Conservation (phyloP, 2,329 filamentous ascomycete species). For the Cladophialophora yegresii region DNA sequence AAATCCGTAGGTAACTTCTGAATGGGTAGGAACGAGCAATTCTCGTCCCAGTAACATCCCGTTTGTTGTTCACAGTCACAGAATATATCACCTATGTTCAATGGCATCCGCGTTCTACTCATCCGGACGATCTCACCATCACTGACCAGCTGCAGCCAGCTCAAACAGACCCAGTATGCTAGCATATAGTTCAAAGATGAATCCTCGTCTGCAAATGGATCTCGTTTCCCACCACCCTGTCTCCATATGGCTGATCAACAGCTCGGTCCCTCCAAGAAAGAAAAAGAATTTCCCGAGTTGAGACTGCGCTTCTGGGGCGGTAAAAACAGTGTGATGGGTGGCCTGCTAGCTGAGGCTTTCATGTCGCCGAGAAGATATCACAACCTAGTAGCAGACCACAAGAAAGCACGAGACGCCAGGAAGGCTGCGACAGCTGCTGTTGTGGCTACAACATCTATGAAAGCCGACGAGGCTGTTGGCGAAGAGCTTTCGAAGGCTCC, state of each 20-base stretch:
- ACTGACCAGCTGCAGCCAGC: not conserved
- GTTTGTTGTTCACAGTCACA: not conserved
- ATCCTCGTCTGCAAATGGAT: not conserved
- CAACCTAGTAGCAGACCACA: not conserved
- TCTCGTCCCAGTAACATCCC: not conserved
- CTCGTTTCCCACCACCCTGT: not conserved
- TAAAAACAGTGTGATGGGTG: not conserved
- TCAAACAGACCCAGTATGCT: not conserved
- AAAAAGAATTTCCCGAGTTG: not conserved
- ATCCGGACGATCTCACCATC: not conserved
- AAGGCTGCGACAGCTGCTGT: not conserved
- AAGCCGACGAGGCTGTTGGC: not conserved
- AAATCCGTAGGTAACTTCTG: not conserved
- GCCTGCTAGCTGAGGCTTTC: not conserved
- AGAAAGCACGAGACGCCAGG: not conserved
- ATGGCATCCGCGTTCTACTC: not conserved
- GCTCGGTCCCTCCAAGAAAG: not conserved
- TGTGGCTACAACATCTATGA: not conserved
- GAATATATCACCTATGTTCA: not conserved
- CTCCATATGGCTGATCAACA: not conserved
- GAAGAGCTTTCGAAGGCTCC: not conserved
- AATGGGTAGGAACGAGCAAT: not conserved
- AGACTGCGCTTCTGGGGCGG: constrained; percentile 2
- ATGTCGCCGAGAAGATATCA: not conserved
- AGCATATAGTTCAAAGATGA: not conserved